Evolutionary conservation across 202 grass and related monocot species (phyloP).

Genomic region (Bolboschoenoplectus hybrid): DNA sequence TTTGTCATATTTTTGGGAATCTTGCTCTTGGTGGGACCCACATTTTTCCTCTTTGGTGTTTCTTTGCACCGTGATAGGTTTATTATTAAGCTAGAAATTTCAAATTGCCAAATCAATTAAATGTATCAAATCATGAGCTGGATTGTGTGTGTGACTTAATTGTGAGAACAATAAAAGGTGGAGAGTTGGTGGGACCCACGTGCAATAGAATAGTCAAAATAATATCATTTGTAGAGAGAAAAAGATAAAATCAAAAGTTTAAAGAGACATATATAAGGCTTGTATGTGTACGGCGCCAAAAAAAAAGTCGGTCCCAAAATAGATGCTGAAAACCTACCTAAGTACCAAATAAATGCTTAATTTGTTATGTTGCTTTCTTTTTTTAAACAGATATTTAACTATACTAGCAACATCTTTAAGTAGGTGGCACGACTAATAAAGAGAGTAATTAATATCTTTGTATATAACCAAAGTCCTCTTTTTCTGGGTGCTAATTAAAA

Average conservation of each 20-base stretch:
- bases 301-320: not conserved
- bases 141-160: not conserved
- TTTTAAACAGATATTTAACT: not conserved
- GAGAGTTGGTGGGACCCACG: constrained; percentile 27
- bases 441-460: not conserved
- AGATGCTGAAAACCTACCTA: not conserved
- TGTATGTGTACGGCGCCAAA: not conserved
- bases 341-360: not conserved
- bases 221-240: not conserved
- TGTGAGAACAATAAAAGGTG: constrained; percentile 1
- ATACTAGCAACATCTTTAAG: not conserved
- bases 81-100: not conserved
- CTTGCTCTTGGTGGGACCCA: constrained; percentile 2
- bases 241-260: not conserved
- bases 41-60: not conserved
- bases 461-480: too few relatives aligned
- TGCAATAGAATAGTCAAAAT: constrained; percentile 20
- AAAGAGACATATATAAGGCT: not conserved
- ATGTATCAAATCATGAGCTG: constrained; percentile 27
- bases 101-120: not conserved
- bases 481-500: not conserved
- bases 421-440: not conserved
- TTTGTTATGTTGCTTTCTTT: not conserved
- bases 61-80: constrained; percentile 14
- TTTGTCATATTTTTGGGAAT: constrained; percentile 23